A percentile compares a stretch with the other conserved stretches of the same genome.
These are phyloP conservation scores for Westerdykella ornata DNA, from an alignment of 2,329 filamentous ascomycete species.

Conservation along the genomic window DNA sequence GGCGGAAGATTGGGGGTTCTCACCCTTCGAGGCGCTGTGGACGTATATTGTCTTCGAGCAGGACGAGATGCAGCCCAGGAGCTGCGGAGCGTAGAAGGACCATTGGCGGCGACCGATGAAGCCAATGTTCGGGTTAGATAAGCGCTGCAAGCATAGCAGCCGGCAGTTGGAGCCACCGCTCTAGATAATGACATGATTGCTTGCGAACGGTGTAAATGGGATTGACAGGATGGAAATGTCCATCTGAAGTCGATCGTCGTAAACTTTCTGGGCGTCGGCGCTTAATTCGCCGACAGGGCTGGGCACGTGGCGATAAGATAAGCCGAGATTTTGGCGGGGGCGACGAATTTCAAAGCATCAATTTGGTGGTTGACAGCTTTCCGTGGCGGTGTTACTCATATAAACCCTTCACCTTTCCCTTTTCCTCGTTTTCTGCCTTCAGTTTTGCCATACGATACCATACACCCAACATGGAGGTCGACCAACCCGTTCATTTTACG, in stretches of 20 bases:
- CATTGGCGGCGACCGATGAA: slow-evolving; percentile 4
- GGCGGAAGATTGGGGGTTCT: slow-evolving; percentile 8
- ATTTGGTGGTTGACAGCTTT: not conserved
- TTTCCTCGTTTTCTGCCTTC: slow-evolving; percentile 4
- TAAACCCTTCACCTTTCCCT: slow-evolving; percentile 1
- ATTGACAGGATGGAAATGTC: slow-evolving; percentile 1
- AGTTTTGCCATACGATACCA: not conserved
- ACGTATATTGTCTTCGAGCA: slow-evolving; percentile 16
- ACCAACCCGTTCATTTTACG: slow-evolving; percentile 36
- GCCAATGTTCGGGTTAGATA: slow-evolving; percentile 6
- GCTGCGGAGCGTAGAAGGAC: slow-evolving; percentile 4
- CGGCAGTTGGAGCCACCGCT: slow-evolving; percentile 14
- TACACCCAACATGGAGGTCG: slow-evolving; percentile 36
- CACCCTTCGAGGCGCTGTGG: slow-evolving; percentile 10
- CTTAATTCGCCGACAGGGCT: slow-evolving; percentile 9
- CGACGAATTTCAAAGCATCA: slow-evolving; percentile 5
- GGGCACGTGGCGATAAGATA: slow-evolving; percentile 28
- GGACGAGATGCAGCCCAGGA: slow-evolving; percentile 5
- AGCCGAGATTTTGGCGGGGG: slow-evolving; percentile 7
- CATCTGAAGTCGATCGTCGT: slow-evolving; percentile 3
- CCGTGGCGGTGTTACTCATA: not conserved
- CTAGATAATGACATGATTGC: slow-evolving; percentile 20
- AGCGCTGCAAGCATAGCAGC: slow-evolving; percentile 21
- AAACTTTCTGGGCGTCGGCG: slow-evolving; percentile 5
- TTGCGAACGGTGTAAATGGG: not conserved